Evolutionary conservation across 2,329 filamentous ascomycete species (phyloP).

Genomic region (Pleurostoma richardsiae): DNA sequence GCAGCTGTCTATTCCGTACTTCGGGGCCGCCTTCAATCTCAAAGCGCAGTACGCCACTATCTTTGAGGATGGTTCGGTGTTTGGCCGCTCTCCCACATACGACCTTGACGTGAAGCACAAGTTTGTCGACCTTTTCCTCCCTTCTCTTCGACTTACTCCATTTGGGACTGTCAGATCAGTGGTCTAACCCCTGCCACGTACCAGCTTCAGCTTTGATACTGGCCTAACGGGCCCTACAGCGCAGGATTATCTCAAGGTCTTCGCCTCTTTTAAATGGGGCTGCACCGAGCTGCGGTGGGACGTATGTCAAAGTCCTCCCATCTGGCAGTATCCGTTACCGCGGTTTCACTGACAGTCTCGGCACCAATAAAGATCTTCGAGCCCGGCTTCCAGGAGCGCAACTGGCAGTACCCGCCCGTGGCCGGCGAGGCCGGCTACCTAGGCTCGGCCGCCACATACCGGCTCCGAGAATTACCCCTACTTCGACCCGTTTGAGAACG

Average conservation of each 20-base stretch:
- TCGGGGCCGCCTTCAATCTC: constrained; percentile 14
- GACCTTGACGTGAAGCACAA: not conserved
- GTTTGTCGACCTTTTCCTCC: constrained; percentile 1
- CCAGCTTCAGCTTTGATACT: constrained; percentile 16
- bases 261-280: constrained; percentile 15
- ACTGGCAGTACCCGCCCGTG: constrained; percentile 17
- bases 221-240: not conserved
- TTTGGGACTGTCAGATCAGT: not conserved
- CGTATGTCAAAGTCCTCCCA: constrained; percentile 5
- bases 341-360: not conserved
- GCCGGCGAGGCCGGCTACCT: constrained; percentile 13
- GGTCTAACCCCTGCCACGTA: constrained; percentile 4
- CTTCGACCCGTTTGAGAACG: not conserved
- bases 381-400: constrained; percentile 10
- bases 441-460: constrained; percentile 7
- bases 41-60: constrained; percentile 8
- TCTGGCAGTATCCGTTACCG: not conserved
- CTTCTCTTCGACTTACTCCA: not conserved
- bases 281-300: constrained; percentile 20
- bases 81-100: not conserved
- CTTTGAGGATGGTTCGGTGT: not conserved
- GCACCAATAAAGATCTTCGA: constrained; percentile 9
- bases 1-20: constrained; percentile 22
- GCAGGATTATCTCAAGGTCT: constrained; percentile 21
- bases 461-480: not conserved